Evolutionary conservation across 176 grass and related monocot species (phyloP).

Genomic region (Rhynchospora pubera): DNA sequence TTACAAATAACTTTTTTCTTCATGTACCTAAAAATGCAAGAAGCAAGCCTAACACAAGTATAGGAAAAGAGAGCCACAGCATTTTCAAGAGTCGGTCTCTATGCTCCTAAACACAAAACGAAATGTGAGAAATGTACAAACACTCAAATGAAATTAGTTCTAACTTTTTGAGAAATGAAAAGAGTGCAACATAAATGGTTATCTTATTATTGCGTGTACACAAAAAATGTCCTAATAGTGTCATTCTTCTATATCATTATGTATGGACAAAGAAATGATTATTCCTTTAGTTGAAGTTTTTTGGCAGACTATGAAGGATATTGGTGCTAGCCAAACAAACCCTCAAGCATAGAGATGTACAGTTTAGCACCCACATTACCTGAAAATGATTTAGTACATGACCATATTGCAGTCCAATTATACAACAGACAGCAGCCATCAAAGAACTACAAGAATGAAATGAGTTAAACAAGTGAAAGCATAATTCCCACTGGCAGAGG

Average conservation of each 20-base stretch:
- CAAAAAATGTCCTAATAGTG: not conserved
- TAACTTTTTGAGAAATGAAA: not conserved
- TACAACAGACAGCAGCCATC: slow-evolving; percentile 87
- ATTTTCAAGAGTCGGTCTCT: slow-evolving; percentile 60
- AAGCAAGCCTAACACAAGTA: slow-evolving; percentile 54
- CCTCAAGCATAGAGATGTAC: not conserved
- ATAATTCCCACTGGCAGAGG: not conserved
- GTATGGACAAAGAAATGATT: not conserved
- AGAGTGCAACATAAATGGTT: not conserved
- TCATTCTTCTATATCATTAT: too few species aligned
- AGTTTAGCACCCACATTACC: slow-evolving; percentile 29
- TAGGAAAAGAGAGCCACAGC: slow-evolving; percentile 63
- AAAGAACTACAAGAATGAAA: slow-evolving; percentile 53
- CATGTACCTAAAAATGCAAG: slow-evolving; percentile 62
- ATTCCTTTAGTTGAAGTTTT: slow-evolving; percentile 3
- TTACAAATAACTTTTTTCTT: not conserved
- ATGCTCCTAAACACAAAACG: slow-evolving; percentile 53
- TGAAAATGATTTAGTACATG: slow-evolving; percentile 78
- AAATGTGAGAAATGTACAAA: not conserved
- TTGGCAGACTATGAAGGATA: not conserved
- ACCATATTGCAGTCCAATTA: slow-evolving; percentile 89
- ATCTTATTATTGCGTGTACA: not conserved
- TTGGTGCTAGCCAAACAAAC: not conserved
- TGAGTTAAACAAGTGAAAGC: not conserved
- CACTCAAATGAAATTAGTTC: not conserved